Evolutionary conservation across 2,329 filamentous ascomycete species (phyloP).

Genomic region (Beauveria scarabaeidicola): DNA sequence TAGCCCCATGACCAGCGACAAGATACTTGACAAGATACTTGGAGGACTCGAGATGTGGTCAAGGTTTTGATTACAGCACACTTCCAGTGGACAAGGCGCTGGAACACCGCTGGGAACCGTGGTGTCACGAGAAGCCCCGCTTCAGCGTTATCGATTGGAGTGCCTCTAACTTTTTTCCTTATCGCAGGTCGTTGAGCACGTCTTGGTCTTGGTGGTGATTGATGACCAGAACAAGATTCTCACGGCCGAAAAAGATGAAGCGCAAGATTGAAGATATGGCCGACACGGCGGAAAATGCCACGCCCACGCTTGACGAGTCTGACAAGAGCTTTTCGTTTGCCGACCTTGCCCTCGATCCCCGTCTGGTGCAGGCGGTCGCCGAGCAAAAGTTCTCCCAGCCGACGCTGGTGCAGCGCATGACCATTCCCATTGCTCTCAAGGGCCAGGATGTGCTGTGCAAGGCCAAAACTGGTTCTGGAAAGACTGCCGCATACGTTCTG

Average conservation of each 20-base stretch:
- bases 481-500: slow-evolving; percentile 91
- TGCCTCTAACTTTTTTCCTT: slow-evolving; percentile 6
- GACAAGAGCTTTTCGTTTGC: slow-evolving; percentile 53
- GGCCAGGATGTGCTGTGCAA: slow-evolving; percentile 87
- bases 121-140: neutral
- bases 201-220: neutral
- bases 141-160: slow-evolving; percentile 1
- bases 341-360: slow-evolving; percentile 70
- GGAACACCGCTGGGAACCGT: neutral
- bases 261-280: slow-evolving; percentile 6
- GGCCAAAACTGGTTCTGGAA: slow-evolving; percentile 91
- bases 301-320: neutral
- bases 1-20: too few species aligned
- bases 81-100: neutral
- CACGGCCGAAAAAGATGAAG: slow-evolving; percentile 4
- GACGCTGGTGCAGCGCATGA: slow-evolving; percentile 79
- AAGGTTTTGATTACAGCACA: neutral
- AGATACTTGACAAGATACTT: too few species aligned
- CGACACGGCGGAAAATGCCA: neutral
- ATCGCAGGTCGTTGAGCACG: neutral
- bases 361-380: slow-evolving; percentile 77
- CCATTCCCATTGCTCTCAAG: slow-evolving; percentile 78
- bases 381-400: slow-evolving; percentile 78
- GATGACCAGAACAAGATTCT: neutral
- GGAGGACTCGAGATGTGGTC: too few species aligned